These are phyloP conservation scores for Hypsizygus ulmarius DNA, from an alignment of 1,284 basidiomycete species.

Conservation along the genomic window DNA sequence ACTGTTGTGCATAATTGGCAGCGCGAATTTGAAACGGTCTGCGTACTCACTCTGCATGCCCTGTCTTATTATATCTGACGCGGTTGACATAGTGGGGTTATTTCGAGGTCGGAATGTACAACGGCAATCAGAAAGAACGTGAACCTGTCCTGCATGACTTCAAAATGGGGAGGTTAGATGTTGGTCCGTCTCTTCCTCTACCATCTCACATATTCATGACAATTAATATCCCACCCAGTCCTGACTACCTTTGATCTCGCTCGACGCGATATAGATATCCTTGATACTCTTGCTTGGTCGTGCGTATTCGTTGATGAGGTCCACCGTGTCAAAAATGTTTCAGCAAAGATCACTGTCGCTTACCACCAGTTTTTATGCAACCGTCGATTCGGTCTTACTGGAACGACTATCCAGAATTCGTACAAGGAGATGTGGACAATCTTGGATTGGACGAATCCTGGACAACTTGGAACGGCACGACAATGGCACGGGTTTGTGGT, in stretches of 20 bases:
- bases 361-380: slow-evolving; percentile 62
- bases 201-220: not conserved
- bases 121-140: slow-evolving; percentile 48
- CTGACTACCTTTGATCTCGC: slow-evolving; percentile 73
- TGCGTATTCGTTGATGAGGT: slow-evolving; percentile 81
- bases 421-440: slow-evolving; percentile 85
- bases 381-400: slow-evolving; percentile 75
- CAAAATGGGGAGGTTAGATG: slow-evolving; percentile 69
- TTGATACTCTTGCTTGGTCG: slow-evolving; percentile 65
- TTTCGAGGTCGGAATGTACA: slow-evolving; percentile 75
- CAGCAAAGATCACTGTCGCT: slow-evolving; percentile 58
- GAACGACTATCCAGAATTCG: slow-evolving; percentile 83
- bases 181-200: slow-evolving; percentile 47
- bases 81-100: slow-evolving; percentile 61
- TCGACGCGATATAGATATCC: slow-evolving; percentile 58
- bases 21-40: slow-evolving; percentile 65
- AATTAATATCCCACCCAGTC: slow-evolving; percentile 42
- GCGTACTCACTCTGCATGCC: slow-evolving; percentile 10
- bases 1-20: slow-evolving; percentile 82
- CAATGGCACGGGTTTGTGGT: slow-evolving; percentile 73
- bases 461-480: slow-evolving; percentile 55
- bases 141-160: slow-evolving; percentile 62
- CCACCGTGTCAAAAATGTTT: slow-evolving; percentile 76
- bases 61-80: not conserved
- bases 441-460: slow-evolving; percentile 78